Conservation (phyloP, 2,329 filamentous ascomycete genomes). For the Aureobasidium namibiae region DNA sequence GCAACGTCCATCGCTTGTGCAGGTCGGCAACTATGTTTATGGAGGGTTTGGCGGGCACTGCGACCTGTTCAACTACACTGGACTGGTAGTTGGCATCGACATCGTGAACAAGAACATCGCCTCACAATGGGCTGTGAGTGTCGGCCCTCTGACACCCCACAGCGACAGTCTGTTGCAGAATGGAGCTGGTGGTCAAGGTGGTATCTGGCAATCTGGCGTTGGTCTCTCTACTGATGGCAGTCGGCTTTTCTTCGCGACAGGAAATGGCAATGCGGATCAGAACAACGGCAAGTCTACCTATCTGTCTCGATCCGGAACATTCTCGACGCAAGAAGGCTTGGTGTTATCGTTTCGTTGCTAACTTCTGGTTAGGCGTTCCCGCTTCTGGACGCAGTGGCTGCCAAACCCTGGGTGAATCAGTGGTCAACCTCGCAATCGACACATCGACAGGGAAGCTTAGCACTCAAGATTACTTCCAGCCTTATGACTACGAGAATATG, state of each 20-base stretch:
- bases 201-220: not conserved
- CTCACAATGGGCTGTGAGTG: not conserved
- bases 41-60: not conserved
- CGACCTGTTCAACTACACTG: not conserved
- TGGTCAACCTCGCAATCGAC: not conserved
- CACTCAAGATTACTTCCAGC: slow-evolving; percentile 48
- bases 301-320: no score
- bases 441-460: slow-evolving; percentile 35
- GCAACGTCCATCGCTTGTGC: not conserved
- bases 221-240: not conserved
- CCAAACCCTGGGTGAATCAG: not conserved
- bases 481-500: slow-evolving; percentile 42
- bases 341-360: no score
- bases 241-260: not conserved
- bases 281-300: not conserved
- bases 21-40: not conserved
- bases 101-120: not conserved
- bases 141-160: not conserved
- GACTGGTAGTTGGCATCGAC: not conserved
- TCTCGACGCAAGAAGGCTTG: no score
- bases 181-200: not conserved
- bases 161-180: not conserved
- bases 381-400: not conserved
- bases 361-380: not conserved
- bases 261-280: not conserved